phyloP scores from a whole-genome alignment of 1,284 basidiomycete species.

The Neotropicomus parvogracilis region DNA sequence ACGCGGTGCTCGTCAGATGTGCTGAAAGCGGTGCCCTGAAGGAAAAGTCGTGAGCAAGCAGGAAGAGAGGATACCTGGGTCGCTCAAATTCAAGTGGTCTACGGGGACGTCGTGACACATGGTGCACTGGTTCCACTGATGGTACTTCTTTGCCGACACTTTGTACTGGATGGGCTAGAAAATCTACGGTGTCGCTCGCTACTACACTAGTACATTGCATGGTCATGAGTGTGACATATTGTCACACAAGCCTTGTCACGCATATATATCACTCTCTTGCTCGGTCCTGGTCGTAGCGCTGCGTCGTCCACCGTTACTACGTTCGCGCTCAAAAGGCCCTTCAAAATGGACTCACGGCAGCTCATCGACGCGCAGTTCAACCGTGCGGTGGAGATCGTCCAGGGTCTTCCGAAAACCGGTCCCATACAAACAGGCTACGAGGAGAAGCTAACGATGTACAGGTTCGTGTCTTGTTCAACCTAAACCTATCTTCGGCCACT shows the following conservation, averaged over 20 bases:
- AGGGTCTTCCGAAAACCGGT: conserved; percentile 87
- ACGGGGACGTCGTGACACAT: conserved; percentile 28
- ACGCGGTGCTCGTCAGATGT: not conserved
- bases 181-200: too few relatives aligned
- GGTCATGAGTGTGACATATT: conserved; percentile 3
- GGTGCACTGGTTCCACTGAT: conserved; percentile 9
- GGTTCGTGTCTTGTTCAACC: conserved; percentile 42
- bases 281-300: too few relatives aligned
- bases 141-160: not conserved
- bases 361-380: conserved; percentile 83
- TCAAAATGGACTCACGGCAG: conserved; percentile 53
- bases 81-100: conserved; percentile 40
- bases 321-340: not conserved
- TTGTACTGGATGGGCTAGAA: too few relatives aligned
- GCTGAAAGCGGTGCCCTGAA: conserved; percentile 18
- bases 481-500: not conserved
- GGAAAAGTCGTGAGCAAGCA: conserved; percentile 36
- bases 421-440: conserved; percentile 97
- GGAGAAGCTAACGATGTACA: conserved; percentile 94
- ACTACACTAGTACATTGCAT: too few relatives aligned
- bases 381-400: conserved; percentile 92
- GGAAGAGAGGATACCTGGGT: conserved; percentile 37
- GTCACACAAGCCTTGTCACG: conserved; percentile 21
- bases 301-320: too few relatives aligned
- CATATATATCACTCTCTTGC: not conserved